Evolutionary conservation across 2,329 filamentous ascomycete species (phyloP).

Genomic region (Emmonsia crescens): DNA sequence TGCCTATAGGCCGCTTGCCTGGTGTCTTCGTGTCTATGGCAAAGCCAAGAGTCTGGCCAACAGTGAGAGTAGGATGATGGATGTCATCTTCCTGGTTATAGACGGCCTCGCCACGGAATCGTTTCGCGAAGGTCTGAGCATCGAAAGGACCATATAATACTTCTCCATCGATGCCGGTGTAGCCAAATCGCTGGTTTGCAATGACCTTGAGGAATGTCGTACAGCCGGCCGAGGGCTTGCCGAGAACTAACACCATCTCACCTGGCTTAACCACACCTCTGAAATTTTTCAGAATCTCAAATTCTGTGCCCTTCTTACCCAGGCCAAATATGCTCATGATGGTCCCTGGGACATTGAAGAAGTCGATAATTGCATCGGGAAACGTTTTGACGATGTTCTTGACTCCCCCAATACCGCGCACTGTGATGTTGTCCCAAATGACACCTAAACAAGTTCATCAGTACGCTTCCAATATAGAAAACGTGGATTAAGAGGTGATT

Average conservation of each 20-base stretch:
- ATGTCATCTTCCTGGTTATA: constrained; percentile 84
- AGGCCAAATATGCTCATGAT: constrained; percentile 52
- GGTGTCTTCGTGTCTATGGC: constrained; percentile 78
- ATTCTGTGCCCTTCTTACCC: constrained; percentile 57
- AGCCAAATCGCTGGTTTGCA: constrained; percentile 70
- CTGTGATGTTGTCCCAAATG: constrained; percentile 66
- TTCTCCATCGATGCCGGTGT: constrained; percentile 55
- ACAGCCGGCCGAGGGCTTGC: constrained; percentile 61
- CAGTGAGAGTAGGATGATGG: constrained; percentile 74
- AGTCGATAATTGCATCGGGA: constrained; percentile 63
- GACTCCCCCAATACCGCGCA: constrained; percentile 62
- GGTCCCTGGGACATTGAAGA: constrained; percentile 63
- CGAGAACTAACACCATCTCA: constrained; percentile 80
- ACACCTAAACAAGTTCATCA: constrained; percentile 39
- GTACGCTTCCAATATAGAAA: neutral
- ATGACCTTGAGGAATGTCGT: constrained; percentile 79
- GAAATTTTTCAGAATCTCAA: constrained; percentile 60
- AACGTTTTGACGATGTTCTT: constrained; percentile 67
- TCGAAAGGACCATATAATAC: constrained; percentile 68
- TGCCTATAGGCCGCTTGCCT: constrained; percentile 62
- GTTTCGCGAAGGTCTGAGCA: constrained; percentile 55
- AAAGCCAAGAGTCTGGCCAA: constrained; percentile 77
- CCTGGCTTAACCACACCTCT: constrained; percentile 58
- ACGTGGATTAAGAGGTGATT: neutral
- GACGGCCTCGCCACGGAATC: constrained; percentile 69